These are phyloP conservation scores for Scedosporium minutisporum DNA, from an alignment of 2,329 filamentous ascomycete species.

Conservation along the genomic window DNA sequence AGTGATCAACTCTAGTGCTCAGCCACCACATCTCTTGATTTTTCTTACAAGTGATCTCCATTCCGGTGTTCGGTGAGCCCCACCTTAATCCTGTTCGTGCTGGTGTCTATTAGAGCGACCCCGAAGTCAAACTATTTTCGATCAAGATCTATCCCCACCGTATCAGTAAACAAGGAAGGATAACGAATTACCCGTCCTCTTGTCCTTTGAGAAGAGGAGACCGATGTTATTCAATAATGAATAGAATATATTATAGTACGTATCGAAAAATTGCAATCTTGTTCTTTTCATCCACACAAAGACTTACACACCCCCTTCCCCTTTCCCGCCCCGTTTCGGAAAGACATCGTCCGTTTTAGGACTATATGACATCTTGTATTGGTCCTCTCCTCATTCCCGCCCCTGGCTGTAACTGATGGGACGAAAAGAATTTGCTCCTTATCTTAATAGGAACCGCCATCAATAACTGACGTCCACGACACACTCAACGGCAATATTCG, in stretches of 20 bases:
- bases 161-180: background rate
- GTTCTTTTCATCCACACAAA: background rate
- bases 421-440: too few species aligned
- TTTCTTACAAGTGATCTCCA: background rate
- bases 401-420: background rate
- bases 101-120: background rate
- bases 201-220: background rate
- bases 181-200: too few species aligned
- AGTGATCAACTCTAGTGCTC: background rate
- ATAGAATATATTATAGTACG: too few species aligned
- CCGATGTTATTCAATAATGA: background rate
- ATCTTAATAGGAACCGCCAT: too few species aligned
- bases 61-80: background rate
- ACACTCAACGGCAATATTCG: too few species aligned
- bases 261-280: background rate
- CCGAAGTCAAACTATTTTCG: background rate
- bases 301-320: background rate
- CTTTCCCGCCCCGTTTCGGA: background rate
- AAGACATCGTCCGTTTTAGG: background rate
- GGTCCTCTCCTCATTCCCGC: background rate
- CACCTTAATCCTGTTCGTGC: background rate
- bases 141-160: background rate
- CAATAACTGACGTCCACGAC: too few species aligned
- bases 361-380: background rate
- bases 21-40: background rate